Percentiles rank a stretch among this genome's conserved stretches.
Evolutionary conservation across 331 rosid species (phyloP).

Genomic region (Stylosanthes scabra): DNA sequence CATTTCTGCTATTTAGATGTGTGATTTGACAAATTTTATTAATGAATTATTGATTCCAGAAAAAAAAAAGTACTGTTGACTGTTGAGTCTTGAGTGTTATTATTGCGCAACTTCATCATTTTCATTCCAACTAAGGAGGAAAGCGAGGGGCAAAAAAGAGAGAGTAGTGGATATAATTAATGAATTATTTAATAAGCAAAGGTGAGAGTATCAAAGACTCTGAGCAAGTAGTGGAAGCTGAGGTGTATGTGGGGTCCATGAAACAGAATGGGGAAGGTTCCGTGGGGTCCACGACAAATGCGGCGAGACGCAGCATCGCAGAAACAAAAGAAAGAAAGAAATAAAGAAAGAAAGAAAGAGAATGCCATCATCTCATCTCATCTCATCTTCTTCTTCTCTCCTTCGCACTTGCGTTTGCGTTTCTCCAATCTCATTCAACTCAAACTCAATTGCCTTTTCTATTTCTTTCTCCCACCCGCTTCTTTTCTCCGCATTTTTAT

Average conservation of each 20-base stretch:
- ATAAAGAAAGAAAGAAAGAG: neutral
- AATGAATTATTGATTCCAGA: too few relatives aligned
- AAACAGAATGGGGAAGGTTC: slow-evolving; percentile 47
- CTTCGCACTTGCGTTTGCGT: slow-evolving; percentile 23
- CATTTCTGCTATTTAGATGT: too few relatives aligned
- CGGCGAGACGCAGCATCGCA: slow-evolving; percentile 71
- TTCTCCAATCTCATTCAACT: slow-evolving; percentile 4
- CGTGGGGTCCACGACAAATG: slow-evolving; percentile 57
- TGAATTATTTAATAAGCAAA: neutral
- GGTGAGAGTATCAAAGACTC: slow-evolving; percentile 29
- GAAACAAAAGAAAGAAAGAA: neutral
- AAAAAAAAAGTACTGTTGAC: too few relatives aligned
- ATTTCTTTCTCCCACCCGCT: too few relatives aligned
- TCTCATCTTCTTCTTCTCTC: too few relatives aligned
- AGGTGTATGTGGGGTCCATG: slow-evolving; percentile 51
- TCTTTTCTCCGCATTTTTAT: neutral
- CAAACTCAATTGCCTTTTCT: neutral
- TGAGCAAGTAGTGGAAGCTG: slow-evolving; percentile 51
- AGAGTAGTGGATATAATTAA: slow-evolving; percentile 18
- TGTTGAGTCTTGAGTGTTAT: too few relatives aligned
- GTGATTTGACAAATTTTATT: too few relatives aligned
- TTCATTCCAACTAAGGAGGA: slow-evolving; percentile 31
- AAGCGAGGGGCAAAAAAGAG: neutral
- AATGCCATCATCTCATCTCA: neutral
- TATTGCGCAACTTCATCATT: neutral